A percentile compares a stretch with the other conserved stretches of the same genome.
Evolutionary conservation across 805 yeast genomes (phyloP).

Genomic region (Schizosaccharomyces cryophilus): DNA sequence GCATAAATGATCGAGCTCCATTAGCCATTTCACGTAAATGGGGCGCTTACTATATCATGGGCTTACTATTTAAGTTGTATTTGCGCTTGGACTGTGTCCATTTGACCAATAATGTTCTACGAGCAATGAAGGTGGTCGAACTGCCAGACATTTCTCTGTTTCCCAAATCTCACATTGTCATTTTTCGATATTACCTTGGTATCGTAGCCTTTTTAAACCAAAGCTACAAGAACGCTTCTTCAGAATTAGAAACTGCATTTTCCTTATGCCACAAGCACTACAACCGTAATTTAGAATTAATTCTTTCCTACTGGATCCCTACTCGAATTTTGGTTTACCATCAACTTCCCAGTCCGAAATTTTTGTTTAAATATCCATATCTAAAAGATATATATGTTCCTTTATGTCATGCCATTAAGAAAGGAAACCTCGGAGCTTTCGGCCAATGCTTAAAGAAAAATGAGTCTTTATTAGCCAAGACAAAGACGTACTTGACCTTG

Average conservation of each 20-base stretch:
- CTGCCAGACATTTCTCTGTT: slow-evolving; percentile 25
- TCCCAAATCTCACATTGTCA: slow-evolving; percentile 29
- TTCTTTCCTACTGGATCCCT: slow-evolving; percentile 41
- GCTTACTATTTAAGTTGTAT: slow-evolving; percentile 44
- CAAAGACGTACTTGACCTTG: slow-evolving; percentile 35
- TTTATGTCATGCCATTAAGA: slow-evolving; percentile 23
- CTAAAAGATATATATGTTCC: slow-evolving; percentile 21
- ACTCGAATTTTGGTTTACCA: slow-evolving; percentile 27
- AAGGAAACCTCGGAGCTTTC: slow-evolving; percentile 33
- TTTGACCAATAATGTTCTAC: slow-evolving; percentile 48
- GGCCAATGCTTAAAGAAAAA: slow-evolving; percentile 22
- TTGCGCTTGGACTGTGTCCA: slow-evolving; percentile 39
- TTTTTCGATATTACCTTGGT: slow-evolving; percentile 47
- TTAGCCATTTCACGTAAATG: slow-evolving; percentile 25
- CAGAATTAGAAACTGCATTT: slow-evolving; percentile 26
- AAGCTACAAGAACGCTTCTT: slow-evolving; percentile 20
- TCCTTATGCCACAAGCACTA: slow-evolving; percentile 12
- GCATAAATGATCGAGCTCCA: slow-evolving; percentile 53
- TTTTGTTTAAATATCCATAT: slow-evolving; percentile 21
- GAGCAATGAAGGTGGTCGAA: slow-evolving; percentile 36
- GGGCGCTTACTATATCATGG: slow-evolving; percentile 48
- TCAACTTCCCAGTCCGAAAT: slow-evolving; percentile 20
- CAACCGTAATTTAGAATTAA: slow-evolving; percentile 18
- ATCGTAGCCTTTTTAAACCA: slow-evolving; percentile 40
- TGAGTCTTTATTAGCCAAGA: slow-evolving; percentile 28